Base-by-base conservation (phyloP, 768 basidiomycete genomes). In the Serpula lacrymans region DNA sequence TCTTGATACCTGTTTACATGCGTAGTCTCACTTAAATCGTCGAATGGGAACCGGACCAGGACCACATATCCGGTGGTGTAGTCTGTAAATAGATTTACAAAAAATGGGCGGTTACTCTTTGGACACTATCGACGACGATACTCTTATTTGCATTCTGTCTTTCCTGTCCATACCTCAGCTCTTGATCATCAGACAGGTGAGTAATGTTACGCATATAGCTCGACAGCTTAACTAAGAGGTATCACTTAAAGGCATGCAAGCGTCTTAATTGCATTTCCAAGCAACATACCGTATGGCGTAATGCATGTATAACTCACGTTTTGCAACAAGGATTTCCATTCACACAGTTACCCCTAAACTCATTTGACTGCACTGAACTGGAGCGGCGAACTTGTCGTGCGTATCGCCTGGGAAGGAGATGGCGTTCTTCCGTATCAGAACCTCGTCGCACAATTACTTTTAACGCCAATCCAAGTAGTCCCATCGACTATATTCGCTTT, bases 221-320 rank as follows among this genome's bases (percentile, higher is more conserved):
- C 38, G 38, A 41, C 14, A 16, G 8, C 23, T 32, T 20, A 11
- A 21, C 33, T 37, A 21, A 10, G 3, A 28, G 2, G 32, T 25
- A 17, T 24, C 30, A 17, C 4, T 47, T 10, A 11, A 31, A 83
- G 79, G 72, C 71, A 39, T 84, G 75, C 46, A 73, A 58, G 48
- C 66, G 67, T n/a, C 51, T 84, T 22, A 51, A 55, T 27, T 39
- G 50, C 8, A 43, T 80, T n/a, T 73, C 77, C 1, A 57, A 53
- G 5, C 62, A 75, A 18, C 74, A 71, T 33, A 67, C 74, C 41
- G 70, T 84, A 10, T 85, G 83, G 83, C 67, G 65, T 12, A 71
- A 71, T 31, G 74, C 71, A 13, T 76, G 71, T 49, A 50, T 47
- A 13, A 55, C 42, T 34, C 65, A 74, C 32, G 67, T 84, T 35